phyloP scores from a whole-genome alignment of 371 early-diverging fungal genomes.

The Chytridium lagenaria region DNA sequence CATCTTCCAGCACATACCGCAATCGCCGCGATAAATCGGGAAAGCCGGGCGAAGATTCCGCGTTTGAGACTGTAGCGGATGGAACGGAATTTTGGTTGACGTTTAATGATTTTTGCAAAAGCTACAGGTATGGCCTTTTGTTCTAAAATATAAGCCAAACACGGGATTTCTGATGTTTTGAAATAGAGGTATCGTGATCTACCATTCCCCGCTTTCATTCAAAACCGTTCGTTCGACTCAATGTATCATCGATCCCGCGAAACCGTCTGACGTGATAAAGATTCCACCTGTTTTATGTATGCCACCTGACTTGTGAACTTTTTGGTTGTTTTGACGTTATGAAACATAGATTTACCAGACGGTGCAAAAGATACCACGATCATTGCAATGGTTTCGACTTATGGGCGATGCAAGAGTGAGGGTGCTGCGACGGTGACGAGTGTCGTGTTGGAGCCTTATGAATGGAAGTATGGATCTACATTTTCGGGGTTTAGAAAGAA shows the following conservation, averaged over 20 bases:
- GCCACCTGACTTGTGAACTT: too few relatives aligned
- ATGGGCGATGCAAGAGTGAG: slow-evolving; percentile 39
- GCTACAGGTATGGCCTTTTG: slow-evolving; percentile 33
- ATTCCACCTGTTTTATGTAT: slow-evolving; percentile 50
- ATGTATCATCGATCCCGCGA: slow-evolving; percentile 49
- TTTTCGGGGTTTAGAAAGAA: slow-evolving; percentile 12
- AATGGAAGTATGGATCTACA: slow-evolving; percentile 41
- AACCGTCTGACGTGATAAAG: slow-evolving; percentile 41
- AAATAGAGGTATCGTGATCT: slow-evolving; percentile 35
- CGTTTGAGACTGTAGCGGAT: slow-evolving; percentile 25
- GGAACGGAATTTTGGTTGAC: slow-evolving; percentile 41
- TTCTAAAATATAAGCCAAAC: background rate
- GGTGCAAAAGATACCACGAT: slow-evolving; percentile 32
- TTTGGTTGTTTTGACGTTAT: too few relatives aligned
- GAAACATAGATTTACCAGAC: slow-evolving; percentile 51
- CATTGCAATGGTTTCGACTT: slow-evolving; percentile 47
- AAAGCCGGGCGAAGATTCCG: background rate
- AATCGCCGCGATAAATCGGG: slow-evolving; percentile 17
- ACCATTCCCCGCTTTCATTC: slow-evolving; percentile 46
- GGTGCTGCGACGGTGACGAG: slow-evolving; percentile 29
- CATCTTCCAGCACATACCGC: slow-evolving; percentile 12
- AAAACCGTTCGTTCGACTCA: slow-evolving; percentile 41
- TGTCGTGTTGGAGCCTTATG: slow-evolving; percentile 44
- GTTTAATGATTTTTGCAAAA: slow-evolving; percentile 37
- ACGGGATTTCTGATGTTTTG: background rate